Base-by-base conservation (phyloP, 2,329 filamentous ascomycete genomes). In the Fusarium staphyleae region DNA sequence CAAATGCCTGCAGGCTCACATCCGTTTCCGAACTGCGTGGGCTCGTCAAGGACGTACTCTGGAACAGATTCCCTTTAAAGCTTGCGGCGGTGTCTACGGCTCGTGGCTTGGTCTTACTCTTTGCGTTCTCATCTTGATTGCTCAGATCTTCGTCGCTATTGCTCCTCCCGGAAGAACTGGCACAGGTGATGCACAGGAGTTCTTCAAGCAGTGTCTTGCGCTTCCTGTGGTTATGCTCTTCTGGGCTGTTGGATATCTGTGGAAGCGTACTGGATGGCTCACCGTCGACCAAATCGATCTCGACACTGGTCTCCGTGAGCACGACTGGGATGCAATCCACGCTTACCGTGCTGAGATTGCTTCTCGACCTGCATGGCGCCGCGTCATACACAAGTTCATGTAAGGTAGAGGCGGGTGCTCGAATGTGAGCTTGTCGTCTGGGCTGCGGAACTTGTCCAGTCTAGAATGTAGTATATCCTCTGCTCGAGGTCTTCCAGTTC, bases 11-110 rank as follows among this genome's bases (percentile, higher is more conserved):
- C 5, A 68, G 65, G 33, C 52, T 1, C 86, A 88, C 65, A 86
- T 88, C 62, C 85, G 86, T n/a, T 88, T 87, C 80, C 84, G 86
- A 30, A 59, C 66, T 4, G 86, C 84, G 0, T 88, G 86, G 86
- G 70, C 69, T 16, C 67, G 72, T 13, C 78, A 87, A 49, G 85
- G 85, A 18, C 84, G 82, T 63, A 78, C 76, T 2, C 69, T 87
- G 4, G 83, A 87, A n/a, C 84, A 87, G 66, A 80, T 90, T 4
- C 83, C 87, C 1, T 90, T 87, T 76, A 72, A 73, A 32, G 83
- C 85, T 14, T 73, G 79, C 41, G 78, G 82, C 39, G 87, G 87
- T 49, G 76, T 88, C 7, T 75, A 70, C 2, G 87, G 87, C 15
- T 88, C 85, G 0, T 89, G 77, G 70, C 32, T 88, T 12, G 87